phyloP scores from a whole-genome alignment of 108 stramenopile genomes.

The Pseudonitzschia pungens region DNA sequence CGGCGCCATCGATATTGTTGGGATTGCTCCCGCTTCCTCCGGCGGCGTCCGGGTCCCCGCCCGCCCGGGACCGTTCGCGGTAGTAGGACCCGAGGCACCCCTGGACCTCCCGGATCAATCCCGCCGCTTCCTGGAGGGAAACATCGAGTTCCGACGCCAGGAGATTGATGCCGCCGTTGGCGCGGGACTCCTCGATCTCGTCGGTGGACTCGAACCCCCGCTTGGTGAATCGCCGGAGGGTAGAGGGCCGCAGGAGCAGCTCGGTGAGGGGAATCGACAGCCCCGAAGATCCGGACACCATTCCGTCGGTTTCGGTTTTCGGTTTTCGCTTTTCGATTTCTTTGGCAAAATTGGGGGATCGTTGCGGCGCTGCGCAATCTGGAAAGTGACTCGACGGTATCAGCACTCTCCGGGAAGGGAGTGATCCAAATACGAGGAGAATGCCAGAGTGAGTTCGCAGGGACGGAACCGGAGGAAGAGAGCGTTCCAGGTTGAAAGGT shows the following conservation, averaged over 20 bases:
- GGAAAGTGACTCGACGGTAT: too few relatives aligned
- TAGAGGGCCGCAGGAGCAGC: slow-evolving; percentile 75
- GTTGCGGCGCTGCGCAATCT: too few relatives aligned
- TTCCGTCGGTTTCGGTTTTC: not conserved
- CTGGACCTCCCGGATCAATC: slow-evolving; percentile 41
- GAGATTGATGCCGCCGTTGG: slow-evolving; percentile 33
- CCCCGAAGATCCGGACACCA: not conserved
- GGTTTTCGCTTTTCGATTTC: too few relatives aligned
- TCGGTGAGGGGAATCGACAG: slow-evolving; percentile 42
- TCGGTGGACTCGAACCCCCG: slow-evolving; percentile 64
- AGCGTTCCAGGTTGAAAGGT: too few relatives aligned
- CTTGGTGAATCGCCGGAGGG: slow-evolving; percentile 50
- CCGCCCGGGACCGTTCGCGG: not conserved
- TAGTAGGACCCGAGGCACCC: slow-evolving; percentile 10
- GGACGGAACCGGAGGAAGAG: too few relatives aligned
- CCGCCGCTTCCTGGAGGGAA: slow-evolving; percentile 29
- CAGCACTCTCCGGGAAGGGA: too few relatives aligned
- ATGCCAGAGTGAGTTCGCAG: too few relatives aligned
- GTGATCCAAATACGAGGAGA: too few relatives aligned
- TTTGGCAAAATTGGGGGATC: too few relatives aligned
- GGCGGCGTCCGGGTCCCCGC: too few relatives aligned
- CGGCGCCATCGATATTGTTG: not conserved
- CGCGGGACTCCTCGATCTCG: slow-evolving; percentile 50
- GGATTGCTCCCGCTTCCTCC: not conserved
- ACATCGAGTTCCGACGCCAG: slow-evolving; percentile 52